Base-by-base conservation (phyloP, 1,139 yeast species). In the Hemisphaericaspora xylofermentans region DNA sequence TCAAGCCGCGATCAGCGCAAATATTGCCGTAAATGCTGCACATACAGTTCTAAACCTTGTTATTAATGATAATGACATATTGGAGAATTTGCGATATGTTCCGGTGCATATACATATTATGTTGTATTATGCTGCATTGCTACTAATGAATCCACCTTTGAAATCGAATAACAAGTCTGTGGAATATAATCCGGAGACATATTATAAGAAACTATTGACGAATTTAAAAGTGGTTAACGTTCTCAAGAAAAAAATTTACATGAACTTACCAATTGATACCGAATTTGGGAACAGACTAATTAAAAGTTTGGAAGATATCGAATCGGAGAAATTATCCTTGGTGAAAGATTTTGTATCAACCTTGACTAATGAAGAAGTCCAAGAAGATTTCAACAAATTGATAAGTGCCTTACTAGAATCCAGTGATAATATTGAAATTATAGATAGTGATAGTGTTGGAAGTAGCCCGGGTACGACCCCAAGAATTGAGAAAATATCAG, bases 71-170 rank as follows among this genome's bases (percentile, higher is more conserved):
- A 63, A 68, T 18, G 88, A 83, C 54, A 79, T 83, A 30, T 57
- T 74, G 32, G 68, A 71, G 17, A 80, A 81, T 37, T 64, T 83
- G 46, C 76, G 72, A 52, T 83, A 80, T 52, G 84, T 82, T 13
- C 89, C 89, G 0, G 78, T 82, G 12, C 88, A 83, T 56, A 79
- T 83, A 30, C 87, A 82, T 52, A 74, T 83, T 39, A 82, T 83
- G 88, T 61, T 82, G 15, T 82, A 82, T 53, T 82, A 82, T 53
- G 85, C 88, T 0, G 83, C 84, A 0, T 60, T 82, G 41, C 57
- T 82, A 27, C 59, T 82, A 8, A 61, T 82, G 24, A 75, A 76
- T 47, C 79, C 82, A 3, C 78, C 78, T 0, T 34, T 55, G 12
- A 58, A 58, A 31, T 58, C 62, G 3, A 58, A 50, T 39, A 50